Evolutionary conservation across 2,329 filamentous ascomycete species (phyloP).

Genomic region (Fusarium sp.): DNA sequence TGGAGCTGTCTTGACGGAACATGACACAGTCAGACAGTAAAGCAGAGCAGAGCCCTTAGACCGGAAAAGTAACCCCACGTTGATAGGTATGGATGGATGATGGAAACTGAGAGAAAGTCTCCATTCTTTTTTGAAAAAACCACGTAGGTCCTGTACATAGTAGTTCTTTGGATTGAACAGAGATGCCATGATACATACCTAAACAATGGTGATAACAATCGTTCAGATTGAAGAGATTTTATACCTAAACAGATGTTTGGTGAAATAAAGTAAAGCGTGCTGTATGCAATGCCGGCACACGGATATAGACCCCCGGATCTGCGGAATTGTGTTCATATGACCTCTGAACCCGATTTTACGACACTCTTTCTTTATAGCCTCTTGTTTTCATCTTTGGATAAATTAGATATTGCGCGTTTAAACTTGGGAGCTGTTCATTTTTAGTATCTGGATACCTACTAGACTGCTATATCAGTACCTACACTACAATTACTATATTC

Average conservation of each 20-base stretch:
- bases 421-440: background rate
- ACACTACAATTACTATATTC: constrained; percentile 23
- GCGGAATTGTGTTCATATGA: constrained; percentile 40
- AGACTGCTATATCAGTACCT: background rate
- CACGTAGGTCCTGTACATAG: background rate
- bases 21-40: background rate
- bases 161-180: background rate
- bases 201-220: background rate
- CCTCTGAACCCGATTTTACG: constrained; percentile 19
- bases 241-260: background rate
- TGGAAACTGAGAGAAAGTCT: constrained; percentile 27
- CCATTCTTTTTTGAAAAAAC: background rate
- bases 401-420: constrained; percentile 6
- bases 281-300: constrained; percentile 9
- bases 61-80: constrained; percentile 25
- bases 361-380: background rate
- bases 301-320: constrained; percentile 16
- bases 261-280: background rate
- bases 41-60: background rate
- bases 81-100: constrained; percentile 7
- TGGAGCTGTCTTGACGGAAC: constrained; percentile 13
- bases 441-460: too few relatives aligned
- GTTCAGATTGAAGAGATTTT: background rate
- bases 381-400: constrained; percentile 5
- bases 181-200: background rate